These are phyloP conservation scores for Rhizopogon vulgaris DNA, from an alignment of 768 basidiomycete genomes.

Conservation along the genomic window DNA sequence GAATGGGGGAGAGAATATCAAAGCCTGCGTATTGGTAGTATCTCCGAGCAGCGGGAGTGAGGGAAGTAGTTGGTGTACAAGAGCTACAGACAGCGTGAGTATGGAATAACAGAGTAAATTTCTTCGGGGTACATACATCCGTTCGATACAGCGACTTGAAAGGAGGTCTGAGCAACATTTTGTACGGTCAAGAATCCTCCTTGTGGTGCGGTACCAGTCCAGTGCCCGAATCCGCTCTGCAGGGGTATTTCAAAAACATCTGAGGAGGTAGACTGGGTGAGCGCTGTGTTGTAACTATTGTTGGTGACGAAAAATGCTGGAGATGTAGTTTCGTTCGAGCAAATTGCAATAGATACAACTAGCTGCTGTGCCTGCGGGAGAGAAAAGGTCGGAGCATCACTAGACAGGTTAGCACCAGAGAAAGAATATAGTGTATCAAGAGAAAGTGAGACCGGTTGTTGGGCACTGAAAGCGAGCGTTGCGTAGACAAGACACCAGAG, in stretches of 20 bases:
- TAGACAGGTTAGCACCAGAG: conserved; percentile 19
- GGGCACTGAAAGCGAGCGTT: conserved; percentile 5
- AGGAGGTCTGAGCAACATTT: conserved; percentile 32
- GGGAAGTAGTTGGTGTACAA: conserved; percentile 40
- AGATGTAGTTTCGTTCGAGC: conserved; percentile 25
- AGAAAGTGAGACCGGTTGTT: conserved; percentile 19
- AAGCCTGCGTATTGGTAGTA: conserved; percentile 64
- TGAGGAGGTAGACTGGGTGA: conserved; percentile 11
- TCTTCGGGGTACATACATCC: conserved; percentile 23
- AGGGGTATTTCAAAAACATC: conserved; percentile 45
- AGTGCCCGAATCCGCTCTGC: conserved; percentile 43
- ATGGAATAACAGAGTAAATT: not conserved
- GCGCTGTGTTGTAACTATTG: not conserved
- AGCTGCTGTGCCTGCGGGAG: conserved; percentile 35
- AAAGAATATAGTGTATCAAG: conserved; percentile 34
- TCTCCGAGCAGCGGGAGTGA: conserved; percentile 60
- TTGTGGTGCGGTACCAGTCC: conserved; percentile 37
- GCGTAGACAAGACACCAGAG: conserved; percentile 4
- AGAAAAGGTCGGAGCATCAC: conserved; percentile 30
- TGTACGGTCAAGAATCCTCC: conserved; percentile 53
- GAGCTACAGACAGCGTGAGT: conserved; percentile 26
- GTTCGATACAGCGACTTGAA: conserved; percentile 55
- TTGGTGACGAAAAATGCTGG: conserved; percentile 62
- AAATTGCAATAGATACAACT: conserved; percentile 46
- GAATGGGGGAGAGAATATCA: conserved; percentile 65